These are phyloP conservation scores for Colletotrichum liaoningense DNA, from an alignment of 2,329 filamentous ascomycete genomes.

Conservation along the genomic window DNA sequence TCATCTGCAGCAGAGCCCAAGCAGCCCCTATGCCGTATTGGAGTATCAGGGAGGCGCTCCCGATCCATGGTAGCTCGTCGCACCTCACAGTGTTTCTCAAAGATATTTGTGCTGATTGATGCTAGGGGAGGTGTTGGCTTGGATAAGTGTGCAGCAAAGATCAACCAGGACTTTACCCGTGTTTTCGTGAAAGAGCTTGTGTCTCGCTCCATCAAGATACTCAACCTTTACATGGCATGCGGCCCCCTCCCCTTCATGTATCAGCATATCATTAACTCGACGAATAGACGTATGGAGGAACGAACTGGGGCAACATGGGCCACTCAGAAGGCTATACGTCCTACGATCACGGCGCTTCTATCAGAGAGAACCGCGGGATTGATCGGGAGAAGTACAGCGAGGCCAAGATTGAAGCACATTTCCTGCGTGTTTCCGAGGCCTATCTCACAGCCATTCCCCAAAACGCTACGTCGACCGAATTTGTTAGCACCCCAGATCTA, in stretches of 20 bases:
- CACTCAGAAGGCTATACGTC: constrained; percentile 69
- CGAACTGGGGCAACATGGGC: constrained; percentile 82
- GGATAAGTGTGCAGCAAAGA: constrained; percentile 69
- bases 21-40: constrained; percentile 40
- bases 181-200: constrained; percentile 79
- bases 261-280: not conserved
- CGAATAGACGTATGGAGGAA: constrained; percentile 72
- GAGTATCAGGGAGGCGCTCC: constrained; percentile 73
- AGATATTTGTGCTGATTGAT: no score
- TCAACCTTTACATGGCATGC: constrained; percentile 77
- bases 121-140: constrained; percentile 69
- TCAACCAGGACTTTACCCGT: constrained; percentile 76
- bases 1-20: no score
- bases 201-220: constrained; percentile 58
- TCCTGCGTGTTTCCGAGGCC: constrained; percentile 74
- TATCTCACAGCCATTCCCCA: constrained; percentile 69
- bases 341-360: constrained; percentile 60
- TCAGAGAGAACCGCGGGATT: constrained; percentile 74
- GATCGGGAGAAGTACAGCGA: constrained; percentile 79
- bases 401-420: constrained; percentile 77
- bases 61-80: constrained; percentile 66
- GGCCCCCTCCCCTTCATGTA: no score
- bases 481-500: constrained; percentile 50
- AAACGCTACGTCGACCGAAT: constrained; percentile 25
- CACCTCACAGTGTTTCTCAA: no score